phyloP scores from a whole-genome alignment of 1,284 basidiomycete species.

The Cystobasidium pallidum region DNA sequence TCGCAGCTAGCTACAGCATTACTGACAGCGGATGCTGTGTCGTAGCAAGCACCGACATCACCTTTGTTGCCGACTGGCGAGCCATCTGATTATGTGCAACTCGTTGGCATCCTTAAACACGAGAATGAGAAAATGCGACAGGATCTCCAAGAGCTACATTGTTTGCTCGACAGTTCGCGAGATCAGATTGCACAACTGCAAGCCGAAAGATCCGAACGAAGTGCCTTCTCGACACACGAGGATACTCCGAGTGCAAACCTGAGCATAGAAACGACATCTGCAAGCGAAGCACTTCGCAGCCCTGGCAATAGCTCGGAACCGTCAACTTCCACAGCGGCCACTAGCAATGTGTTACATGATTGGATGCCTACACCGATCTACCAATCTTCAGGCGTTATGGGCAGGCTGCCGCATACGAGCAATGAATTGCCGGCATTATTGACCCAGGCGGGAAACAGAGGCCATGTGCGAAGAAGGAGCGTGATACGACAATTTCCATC shows the following conservation, averaged over 20 bases:
- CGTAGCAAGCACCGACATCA: background rate
- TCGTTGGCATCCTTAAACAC: slow-evolving; percentile 48
- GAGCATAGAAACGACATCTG: slow-evolving; percentile 4
- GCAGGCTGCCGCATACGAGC: slow-evolving; percentile 32
- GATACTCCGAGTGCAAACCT: slow-evolving; percentile 4
- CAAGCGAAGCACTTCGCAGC: slow-evolving; percentile 17
- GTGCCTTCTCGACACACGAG: slow-evolving; percentile 22
- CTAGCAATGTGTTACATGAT: slow-evolving; percentile 15
- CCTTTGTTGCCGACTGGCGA: slow-evolving; percentile 20
- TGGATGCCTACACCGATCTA: slow-evolving; percentile 36
- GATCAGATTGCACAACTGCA: slow-evolving; percentile 46
- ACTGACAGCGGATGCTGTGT: background rate
- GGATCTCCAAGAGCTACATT: slow-evolving; percentile 50
- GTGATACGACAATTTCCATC: slow-evolving; percentile 16
- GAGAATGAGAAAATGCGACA: slow-evolving; percentile 50
- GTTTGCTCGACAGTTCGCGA: slow-evolving; percentile 47
- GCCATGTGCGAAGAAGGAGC: slow-evolving; percentile 13
- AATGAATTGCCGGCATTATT: background rate
- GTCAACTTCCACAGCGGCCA: slow-evolving; percentile 21
- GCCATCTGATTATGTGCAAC: slow-evolving; percentile 47
- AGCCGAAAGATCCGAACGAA: slow-evolving; percentile 28
- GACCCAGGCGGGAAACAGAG: background rate
- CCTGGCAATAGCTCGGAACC: slow-evolving; percentile 43
- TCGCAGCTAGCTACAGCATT: no score
- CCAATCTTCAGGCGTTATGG: slow-evolving; percentile 17